Evolutionary conservation across 805 yeast species (phyloP), one percentile per base, ranked within the genome.

Genomic region (Kluyveromyces starmeri): DNA sequence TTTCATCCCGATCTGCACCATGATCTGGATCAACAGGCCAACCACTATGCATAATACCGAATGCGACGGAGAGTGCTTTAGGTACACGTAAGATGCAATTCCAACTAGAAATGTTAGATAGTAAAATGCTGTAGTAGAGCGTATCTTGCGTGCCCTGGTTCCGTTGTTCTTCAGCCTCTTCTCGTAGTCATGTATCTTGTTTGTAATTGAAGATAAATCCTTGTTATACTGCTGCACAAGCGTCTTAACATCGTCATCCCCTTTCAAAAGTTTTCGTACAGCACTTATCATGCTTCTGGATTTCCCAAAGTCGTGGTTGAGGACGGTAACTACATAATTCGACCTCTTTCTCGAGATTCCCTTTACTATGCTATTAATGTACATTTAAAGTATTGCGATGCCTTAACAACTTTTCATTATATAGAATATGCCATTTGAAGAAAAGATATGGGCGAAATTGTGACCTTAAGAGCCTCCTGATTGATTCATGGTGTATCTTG

Each of bases 201-300:
- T 34, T 1, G 59, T 52, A 7, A 55, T 47, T 10, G 44, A 39
- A 2, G 58, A 41, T 13, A 55, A 27, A 20, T 55, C 58, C 21
- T 51, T 47, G 1, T 58, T 55, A 28, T 55, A 55, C 27, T 42
- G 30, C 20, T 51, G 47, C 5, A 53, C 51, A 10, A 51, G 19
- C 17, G 39, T 43, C 34, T 44, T 47, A 13, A 35, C 34, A 13
- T 35, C 37, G n/a, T 32, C 21, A n/a, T 35, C 25, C 9, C 37
- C 18, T 6, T 14, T 23, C 16, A 39, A 25, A 31, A 37, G 35
- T 9, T 32, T 30, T 13, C 43, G 33, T 7, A 48, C 19, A 6
- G 41, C 33, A 27, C 44, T 42, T 16, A 48, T 38, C 50, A 48
- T 48, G 2, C n/a, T 24, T n/a, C n/a, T n/a, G n/a, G n/a, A n/a